phyloP scores from a whole-genome alignment of 306 rosid genomes.

The Vigna trinervia region DNA sequence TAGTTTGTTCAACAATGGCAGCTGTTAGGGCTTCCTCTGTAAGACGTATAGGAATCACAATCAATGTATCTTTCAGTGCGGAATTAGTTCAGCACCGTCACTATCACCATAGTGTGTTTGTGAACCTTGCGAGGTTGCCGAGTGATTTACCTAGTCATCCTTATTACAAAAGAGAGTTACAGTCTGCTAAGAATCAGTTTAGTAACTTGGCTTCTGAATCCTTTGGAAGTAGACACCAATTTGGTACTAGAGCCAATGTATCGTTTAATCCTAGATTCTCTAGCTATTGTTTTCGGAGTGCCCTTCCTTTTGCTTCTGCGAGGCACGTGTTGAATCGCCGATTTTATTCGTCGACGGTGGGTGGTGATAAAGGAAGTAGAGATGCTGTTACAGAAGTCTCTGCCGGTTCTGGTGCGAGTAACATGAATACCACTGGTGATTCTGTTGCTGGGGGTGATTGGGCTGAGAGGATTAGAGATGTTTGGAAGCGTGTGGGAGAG shows the following conservation, averaged over 20 bases:
- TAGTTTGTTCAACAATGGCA: constrained; percentile 58
- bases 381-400: constrained; percentile 53
- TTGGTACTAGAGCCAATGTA: constrained; percentile 40
- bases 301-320: constrained; percentile 47
- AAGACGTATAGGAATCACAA: constrained; percentile 50
- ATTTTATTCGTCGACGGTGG: constrained; percentile 52
- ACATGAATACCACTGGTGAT: constrained; percentile 46
- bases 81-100: constrained; percentile 39
- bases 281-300: constrained; percentile 32
- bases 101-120: constrained; percentile 20
- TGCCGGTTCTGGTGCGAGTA: constrained; percentile 59
- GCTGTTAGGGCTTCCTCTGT: constrained; percentile 49
- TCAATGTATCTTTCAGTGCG: constrained; percentile 38
- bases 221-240: constrained; percentile 8
- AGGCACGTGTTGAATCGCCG: constrained; percentile 47
- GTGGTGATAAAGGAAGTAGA: constrained; percentile 58
- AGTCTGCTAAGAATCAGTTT: constrained; percentile 34
- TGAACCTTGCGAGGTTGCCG: constrained; percentile 48
- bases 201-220: constrained; percentile 37
- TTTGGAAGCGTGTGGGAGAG: constrained; percentile 70
- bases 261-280: constrained; percentile 46
- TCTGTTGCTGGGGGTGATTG: constrained; percentile 55
- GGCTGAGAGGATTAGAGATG: constrained; percentile 64
- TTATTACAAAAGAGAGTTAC: constrained; percentile 42
- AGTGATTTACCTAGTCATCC: constrained; percentile 33